Base-by-base conservation (phyloP, 108 stramenopile genomes). In the Pseudonitzschia pungens region DNA sequence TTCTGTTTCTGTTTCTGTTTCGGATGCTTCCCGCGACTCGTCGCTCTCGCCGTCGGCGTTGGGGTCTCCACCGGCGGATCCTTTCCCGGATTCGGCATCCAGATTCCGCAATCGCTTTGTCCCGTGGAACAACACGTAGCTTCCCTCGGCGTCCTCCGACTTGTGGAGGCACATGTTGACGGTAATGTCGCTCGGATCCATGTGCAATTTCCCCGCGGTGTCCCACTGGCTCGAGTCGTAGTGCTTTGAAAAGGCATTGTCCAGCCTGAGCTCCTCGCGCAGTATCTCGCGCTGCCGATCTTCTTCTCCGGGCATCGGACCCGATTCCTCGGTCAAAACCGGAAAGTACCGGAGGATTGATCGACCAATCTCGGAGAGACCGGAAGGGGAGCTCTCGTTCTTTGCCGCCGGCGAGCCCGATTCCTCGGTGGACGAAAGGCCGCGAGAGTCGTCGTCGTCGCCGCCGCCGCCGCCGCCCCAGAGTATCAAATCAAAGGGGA, bases 141-240 rank as follows among this genome's bases (percentile, higher is more conserved):
- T 82, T 24, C 86, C 86, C 29, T 64, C 36, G 12, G 74, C 41
- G 44, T 83, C 79, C 1, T 44, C 40, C 7, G 75, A 58, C 22
- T 74, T 80, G 62, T 87, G 78, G 48, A 87, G 52, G 64, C 83
- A 84, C 28, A 87, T 73, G 57, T 87, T 87, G 43, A 87, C 70
- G 33, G 86, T 87, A 63, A 87, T 84, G 65, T 87, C 86, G 65
- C 83, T 84, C 5, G 86, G 86, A 71, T 87, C 86, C 50, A 60
- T 74, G 63, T 87, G 86, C 56, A 72, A 76, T 44, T 59, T 68
- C 5, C 81, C 83, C 18, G 60, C 60, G 4, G 86, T 79, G 75
- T 87, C 86, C 15, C 70, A 29, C 60, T 84, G 83, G n/a, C 63
- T 56, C 65, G 51, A 59, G 53, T 84, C 77, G 76, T 87, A 87